Base-by-base conservation (phyloP, 768 basidiomycete species). In the Mycena vitilis region DNA sequence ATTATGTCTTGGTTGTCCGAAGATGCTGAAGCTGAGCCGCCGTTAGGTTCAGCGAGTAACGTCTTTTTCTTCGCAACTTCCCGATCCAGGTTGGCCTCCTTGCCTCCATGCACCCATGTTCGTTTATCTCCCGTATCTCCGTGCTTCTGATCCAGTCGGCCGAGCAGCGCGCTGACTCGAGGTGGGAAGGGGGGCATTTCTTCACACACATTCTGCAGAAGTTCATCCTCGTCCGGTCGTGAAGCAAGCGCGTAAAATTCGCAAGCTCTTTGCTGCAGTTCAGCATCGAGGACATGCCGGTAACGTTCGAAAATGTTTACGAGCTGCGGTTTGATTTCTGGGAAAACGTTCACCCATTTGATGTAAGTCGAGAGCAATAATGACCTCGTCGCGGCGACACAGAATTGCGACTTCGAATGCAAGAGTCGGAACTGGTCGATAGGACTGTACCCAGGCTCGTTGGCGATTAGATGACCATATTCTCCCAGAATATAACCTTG, bases 301-400 rank as follows among this genome's bases (percentile, higher is more conserved):
- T 98, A 99, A 18, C 96, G 94, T 74, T 98, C 96, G 73, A 99
- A 98, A 73, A 99, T 95, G 78, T 91, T 93, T 77, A 98, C 74
- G 36, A 99, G 88, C 72, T 98, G 96, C 9, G 91, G 87, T 74
- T 96, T 98, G 81, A 99, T 98, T 79, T 99, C 98, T 22, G 98
- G 98, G 80, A 99, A 99, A 64, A 99, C 94, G 77, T 99, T 99
- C 71, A 98, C 95, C 97, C 97, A 99, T 87, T 99, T 99, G 83
- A 98, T 92, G 78, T 99, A 99, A 0, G 98, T 98, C 13, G 98
- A 97, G 42, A 99, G 85, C 34, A 99, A 88, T 37, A 99, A 85
- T 0, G 96, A 92, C 40, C 97, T 89, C 10, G 98, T 99, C 37
- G 96, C 83, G 6, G 96, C 95, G 44, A 93, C 87, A 76, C 96